Evolutionary conservation across 768 basidiomycete genomes (phyloP), one percentile per base, ranked within the genome.

Genomic region (Pleurotus ostreatus): DNA sequence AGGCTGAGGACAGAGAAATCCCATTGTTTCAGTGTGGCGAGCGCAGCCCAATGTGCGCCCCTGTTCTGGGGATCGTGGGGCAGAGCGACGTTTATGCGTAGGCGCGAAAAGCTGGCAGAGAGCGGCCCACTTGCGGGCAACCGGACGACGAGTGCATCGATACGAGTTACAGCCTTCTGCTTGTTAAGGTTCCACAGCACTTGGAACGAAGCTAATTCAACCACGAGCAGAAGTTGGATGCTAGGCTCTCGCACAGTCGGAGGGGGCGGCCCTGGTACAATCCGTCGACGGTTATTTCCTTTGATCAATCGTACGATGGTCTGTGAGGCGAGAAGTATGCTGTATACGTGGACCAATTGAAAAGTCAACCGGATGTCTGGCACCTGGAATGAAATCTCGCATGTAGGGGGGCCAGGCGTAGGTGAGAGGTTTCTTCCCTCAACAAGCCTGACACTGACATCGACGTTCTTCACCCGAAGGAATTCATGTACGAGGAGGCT

Each of bases 291-390:
- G 38, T 56, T 23, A 49, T 66, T 55, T 26, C 62, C 63, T 20
- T 64, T 62, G 4, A 61, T 41, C 16, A 22, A 23, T 90, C 65
- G 1, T 68, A 65, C 58, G 74, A 68, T 45, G 2, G 82, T 83
- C 46, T 79, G 78, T 6, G 77, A 49, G 8, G 85, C 89, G 47
- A 92, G 78, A 43, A 94, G 72, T 13, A 75, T 62, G 61, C 83
- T 85, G 65, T 94, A 94, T 26, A 86, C 72, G 65, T 88, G 84
- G 13, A 82, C 80, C 55, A 91, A 69, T 62, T 83, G 79, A 57
- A 92, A 75, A 44, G 72, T 73, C 5, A 75, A 73, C 37, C 76
- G 74, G 26, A 85, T 67, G 49, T 78, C 75, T 13, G 85, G 82
- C 16, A 89, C 69, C n/a, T 71, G 63, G 12, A 84, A 65, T 1